A percentile compares a stretch with the other conserved stretches of the same genome.
Conservation (phyloP, 192 early-diverging fungal species). For the Coemansia sp. region DNA sequence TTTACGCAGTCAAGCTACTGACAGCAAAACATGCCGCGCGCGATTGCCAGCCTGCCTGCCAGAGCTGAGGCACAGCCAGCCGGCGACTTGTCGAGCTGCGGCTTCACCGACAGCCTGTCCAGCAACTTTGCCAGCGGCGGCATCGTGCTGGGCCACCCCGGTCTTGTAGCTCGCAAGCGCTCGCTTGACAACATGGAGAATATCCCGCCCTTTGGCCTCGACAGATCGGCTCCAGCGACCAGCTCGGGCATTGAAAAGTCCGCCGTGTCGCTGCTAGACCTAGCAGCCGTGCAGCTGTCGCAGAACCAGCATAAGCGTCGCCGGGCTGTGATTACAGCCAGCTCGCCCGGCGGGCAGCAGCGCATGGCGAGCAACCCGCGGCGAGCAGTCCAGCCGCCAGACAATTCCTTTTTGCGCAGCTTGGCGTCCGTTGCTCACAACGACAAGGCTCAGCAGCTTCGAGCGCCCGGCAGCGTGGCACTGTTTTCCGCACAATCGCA, state of each 20-base stretch:
- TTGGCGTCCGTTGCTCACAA: neutral
- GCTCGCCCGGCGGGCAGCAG: slow-evolving; percentile 43
- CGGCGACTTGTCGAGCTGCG: slow-evolving; percentile 27
- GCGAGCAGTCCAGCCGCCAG: slow-evolving; percentile 10
- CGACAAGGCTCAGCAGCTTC: slow-evolving; percentile 1
- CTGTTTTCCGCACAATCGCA: slow-evolving; percentile 6
- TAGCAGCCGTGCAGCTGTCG: slow-evolving; percentile 40
- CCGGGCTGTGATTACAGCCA: slow-evolving; percentile 35
- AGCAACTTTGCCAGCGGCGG: slow-evolving; percentile 24
- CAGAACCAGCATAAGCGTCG: slow-evolving; percentile 47
- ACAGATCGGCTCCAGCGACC: slow-evolving; percentile 8
- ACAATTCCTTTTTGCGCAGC: slow-evolving; percentile 26
- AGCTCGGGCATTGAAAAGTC: slow-evolving; percentile 15
- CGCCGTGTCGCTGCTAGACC: slow-evolving; percentile 36
- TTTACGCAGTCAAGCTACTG: neutral
- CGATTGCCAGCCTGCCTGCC: slow-evolving; percentile 9
- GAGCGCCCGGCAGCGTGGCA: neutral
- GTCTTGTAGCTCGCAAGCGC: slow-evolving; percentile 34
- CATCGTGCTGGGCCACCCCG: slow-evolving; percentile 34
- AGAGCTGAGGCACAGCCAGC: slow-evolving; percentile 11
- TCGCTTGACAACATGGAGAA: slow-evolving; percentile 45
- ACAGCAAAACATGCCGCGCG: slow-evolving; percentile 22
- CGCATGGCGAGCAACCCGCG: slow-evolving; percentile 34
- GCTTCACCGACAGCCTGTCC: slow-evolving; percentile 17
- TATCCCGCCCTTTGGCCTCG: slow-evolving; percentile 31